phyloP scores from a whole-genome alignment of 1,139 yeast species.

The Yamadazyma membranifaciens region DNA sequence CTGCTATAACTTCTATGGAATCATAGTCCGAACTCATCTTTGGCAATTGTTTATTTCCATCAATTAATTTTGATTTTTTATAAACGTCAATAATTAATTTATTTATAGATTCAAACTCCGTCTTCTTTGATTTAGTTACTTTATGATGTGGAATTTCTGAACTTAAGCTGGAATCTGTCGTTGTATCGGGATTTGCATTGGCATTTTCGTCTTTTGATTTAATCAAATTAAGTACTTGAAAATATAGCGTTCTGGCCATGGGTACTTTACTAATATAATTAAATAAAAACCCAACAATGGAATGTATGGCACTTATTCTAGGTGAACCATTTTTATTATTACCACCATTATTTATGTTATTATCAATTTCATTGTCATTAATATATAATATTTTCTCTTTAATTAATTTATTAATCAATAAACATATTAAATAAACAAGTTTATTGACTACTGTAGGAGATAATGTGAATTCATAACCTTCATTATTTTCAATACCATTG shows the following conservation, averaged over 20 bases:
- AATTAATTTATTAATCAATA: constrained; percentile 49
- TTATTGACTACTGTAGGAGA: constrained; percentile 48
- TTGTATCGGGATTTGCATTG: constrained; percentile 7
- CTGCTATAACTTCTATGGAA: not conserved
- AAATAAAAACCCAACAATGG: constrained; percentile 55
- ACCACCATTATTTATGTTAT: constrained; percentile 1
- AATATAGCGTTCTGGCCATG: constrained; percentile 40
- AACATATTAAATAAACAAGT: constrained; percentile 53
- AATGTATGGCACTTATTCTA: constrained; percentile 37
- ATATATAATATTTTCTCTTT: constrained; percentile 44
- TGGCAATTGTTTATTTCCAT: not conserved
- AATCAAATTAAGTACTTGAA: constrained; percentile 20
- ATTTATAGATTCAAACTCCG: no score
- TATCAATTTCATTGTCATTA: not conserved
- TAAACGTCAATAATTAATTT: no score
- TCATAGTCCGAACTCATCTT: not conserved
- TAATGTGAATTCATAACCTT: constrained; percentile 32
- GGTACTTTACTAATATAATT: constrained; percentile 58
- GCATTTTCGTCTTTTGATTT: constrained; percentile 17
- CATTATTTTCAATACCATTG: constrained; percentile 35
- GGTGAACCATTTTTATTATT: constrained; percentile 21
- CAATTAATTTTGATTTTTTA: not conserved
- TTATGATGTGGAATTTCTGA: not conserved
- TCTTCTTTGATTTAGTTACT: not conserved
- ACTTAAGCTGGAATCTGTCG: no score